Evolutionary conservation across 2,329 filamentous ascomycete species (phyloP).

Genomic region (Trichoderma polysporum): DNA sequence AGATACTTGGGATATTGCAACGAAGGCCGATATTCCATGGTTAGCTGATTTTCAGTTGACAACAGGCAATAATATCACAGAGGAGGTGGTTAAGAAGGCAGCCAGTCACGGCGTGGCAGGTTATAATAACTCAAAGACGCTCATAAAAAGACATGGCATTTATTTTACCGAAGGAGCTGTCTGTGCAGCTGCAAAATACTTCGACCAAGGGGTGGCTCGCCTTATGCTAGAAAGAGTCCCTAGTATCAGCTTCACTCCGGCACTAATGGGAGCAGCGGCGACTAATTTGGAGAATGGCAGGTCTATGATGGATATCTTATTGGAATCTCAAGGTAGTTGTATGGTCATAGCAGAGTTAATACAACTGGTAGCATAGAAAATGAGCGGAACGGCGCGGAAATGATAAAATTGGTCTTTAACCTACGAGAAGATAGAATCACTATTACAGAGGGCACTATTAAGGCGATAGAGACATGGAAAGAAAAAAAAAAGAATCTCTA

Average conservation of each 20-base stretch:
- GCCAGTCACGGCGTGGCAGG: background rate
- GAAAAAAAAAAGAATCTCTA: background rate
- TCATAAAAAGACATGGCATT: background rate
- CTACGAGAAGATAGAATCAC: background rate
- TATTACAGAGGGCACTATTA: background rate
- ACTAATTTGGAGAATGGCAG: background rate
- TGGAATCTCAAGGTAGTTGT: background rate
- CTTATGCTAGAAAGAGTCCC: background rate
- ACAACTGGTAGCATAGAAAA: background rate
- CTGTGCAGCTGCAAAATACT: background rate
- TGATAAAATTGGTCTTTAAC: background rate
- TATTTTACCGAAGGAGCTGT: background rate
- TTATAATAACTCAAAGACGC: background rate
- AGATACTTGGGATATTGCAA: conserved; percentile 3
- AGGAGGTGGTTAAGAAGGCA: background rate
- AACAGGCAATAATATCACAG: background rate
- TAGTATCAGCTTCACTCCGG: background rate
- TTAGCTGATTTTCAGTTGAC: background rate
- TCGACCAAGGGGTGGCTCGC: background rate
- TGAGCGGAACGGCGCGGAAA: background rate
- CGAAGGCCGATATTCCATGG: background rate
- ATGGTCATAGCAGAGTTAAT: background rate
- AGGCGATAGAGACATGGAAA: background rate
- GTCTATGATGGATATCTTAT: background rate
- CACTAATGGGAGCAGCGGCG: background rate